Evolutionary conservation across 2,329 filamentous ascomycete genomes (phyloP), one percentile per base, ranked within the genome.

Genomic region (Diaporthe capsici): DNA sequence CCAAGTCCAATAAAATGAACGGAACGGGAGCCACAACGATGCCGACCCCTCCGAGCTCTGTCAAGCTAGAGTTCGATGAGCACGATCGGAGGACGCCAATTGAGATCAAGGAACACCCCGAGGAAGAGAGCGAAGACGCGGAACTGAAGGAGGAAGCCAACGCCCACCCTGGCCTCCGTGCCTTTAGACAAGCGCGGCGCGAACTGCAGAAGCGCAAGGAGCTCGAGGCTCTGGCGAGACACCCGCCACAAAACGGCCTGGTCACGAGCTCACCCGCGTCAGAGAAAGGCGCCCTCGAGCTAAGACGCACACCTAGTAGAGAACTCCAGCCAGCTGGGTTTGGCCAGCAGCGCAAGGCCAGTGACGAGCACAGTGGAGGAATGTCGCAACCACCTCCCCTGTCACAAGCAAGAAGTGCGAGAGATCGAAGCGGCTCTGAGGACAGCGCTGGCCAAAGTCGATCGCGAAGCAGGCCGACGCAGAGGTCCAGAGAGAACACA

Each of bases 1-100:
- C 87, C 3, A 94, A 92, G 80, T 85, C 89, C 0, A 88, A 90
- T 82, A 93, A 92, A 82, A 89, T 92, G 81, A 87, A 92, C 15
- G 91, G 91, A 4, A 82, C 93, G 20, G 88, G 88, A 12, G 82
- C 84, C 12, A 79, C 84, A 4, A 84, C 84, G 4, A 84, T 86
- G 78, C 85, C 82, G 53, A 84, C 83, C 17, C 81, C 85, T 2
- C 82, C 86, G 1, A 86, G 85, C 15, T 83, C 86, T 4, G 80
- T 80, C 17, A 87, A 85, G 77, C 79, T 80, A 28, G 81, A 80
- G 1, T 83, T 84, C 58, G 85, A 86, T 3, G 84, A 84, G 34
- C 80, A 81, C 77, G 82, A 83, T 12, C 58, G 37, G 3, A 65
- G 60, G 44, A 63, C 58, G 28, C 34, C 58, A 13, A 31, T 13